phyloP scores from a whole-genome alignment of 176 grass and related monocot genomes.

The Eleusine indica region DNA sequence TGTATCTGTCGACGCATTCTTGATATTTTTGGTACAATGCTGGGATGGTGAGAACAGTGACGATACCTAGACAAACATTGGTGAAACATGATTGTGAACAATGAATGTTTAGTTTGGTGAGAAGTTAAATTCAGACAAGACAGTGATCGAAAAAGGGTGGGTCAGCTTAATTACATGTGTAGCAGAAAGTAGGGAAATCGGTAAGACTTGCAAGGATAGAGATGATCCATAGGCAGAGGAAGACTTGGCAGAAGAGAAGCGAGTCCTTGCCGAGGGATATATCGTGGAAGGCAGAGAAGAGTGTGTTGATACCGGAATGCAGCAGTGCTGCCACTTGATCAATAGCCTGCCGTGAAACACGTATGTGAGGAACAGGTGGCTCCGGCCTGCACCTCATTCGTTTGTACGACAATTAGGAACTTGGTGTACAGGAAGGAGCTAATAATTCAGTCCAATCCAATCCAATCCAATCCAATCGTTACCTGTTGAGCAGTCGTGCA shows the following conservation, averaged over 20 bases:
- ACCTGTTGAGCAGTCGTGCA: constrained; percentile 73
- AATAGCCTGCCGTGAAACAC: constrained; percentile 51
- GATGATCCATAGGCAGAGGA: constrained; percentile 53
- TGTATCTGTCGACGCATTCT: constrained; percentile 46
- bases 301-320: constrained; percentile 43
- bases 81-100: background rate
- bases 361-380: constrained; percentile 62
- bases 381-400: constrained; percentile 48
- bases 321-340: constrained; percentile 52
- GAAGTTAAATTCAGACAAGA: background rate
- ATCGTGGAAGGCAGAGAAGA: constrained; percentile 47
- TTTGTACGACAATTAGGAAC: background rate
- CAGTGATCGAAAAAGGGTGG: background rate
- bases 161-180: constrained; percentile 43
- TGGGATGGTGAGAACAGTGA: constrained; percentile 62
- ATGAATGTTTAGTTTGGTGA: background rate
- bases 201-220: constrained; percentile 59
- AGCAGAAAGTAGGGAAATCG: constrained; percentile 60
- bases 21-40: constrained; percentile 69
- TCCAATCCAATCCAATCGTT: background rate
- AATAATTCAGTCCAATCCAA: too few relatives aligned
- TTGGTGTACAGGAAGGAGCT: too few relatives aligned
- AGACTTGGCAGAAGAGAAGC: constrained; percentile 51
- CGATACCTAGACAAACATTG: constrained; percentile 28
- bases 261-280: constrained; percentile 63